Percentiles rank a stretch among this genome's conserved stretches.
These are phyloP conservation scores for Solanum neorickii DNA, from an alignment of 257 asterid genomes.

Conservation along the genomic window DNA sequence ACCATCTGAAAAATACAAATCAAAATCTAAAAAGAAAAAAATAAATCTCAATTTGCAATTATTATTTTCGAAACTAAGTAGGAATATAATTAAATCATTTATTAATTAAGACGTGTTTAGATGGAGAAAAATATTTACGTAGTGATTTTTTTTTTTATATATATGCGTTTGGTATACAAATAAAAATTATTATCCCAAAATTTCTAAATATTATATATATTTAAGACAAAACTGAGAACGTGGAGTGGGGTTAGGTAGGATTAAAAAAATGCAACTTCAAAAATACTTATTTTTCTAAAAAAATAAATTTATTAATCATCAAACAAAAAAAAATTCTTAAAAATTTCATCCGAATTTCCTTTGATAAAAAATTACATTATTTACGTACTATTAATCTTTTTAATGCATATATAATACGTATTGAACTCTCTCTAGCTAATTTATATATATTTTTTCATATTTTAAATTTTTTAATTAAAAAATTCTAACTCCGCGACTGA, in stretches of 20 bases:
- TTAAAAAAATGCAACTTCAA: not conserved
- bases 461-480: not conserved
- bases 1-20: not conserved
- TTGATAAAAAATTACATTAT: rapidly evolving
- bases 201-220: too few species aligned
- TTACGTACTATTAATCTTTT: rapidly evolving
- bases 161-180: not conserved
- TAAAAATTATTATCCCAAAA: too few species aligned
- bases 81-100: not conserved
- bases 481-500: rapidly evolving
- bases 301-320: too few species aligned
- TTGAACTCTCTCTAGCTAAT: not conserved
- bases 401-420: too few species aligned
- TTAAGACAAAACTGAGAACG: not conserved
- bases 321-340: too few species aligned
- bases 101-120: not conserved
- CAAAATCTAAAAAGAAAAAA: not conserved
- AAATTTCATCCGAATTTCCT: too few species aligned
- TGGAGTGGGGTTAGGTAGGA: not conserved
- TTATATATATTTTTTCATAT: too few species aligned
- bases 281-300: not conserved
- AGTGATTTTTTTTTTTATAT: too few species aligned
- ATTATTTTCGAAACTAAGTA: not conserved
- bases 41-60: not conserved
- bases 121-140: not conserved